Conservation (phyloP, 257 asterid species). For the Nicotiana knightiana region DNA sequence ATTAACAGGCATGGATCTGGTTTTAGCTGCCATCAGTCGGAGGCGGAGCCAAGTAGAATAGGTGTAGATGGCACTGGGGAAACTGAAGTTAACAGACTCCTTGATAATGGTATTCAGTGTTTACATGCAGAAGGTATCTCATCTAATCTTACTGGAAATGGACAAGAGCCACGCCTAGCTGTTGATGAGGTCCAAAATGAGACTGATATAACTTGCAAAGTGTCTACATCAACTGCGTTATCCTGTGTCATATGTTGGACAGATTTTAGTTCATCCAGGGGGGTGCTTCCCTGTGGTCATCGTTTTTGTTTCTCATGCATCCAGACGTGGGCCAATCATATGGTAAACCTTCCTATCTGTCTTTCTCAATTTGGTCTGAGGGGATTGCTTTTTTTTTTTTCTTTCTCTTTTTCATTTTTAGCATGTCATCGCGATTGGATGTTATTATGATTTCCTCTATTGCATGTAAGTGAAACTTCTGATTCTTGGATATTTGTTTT, state of each 20-base stretch:
- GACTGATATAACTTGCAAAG: conserved; percentile 14
- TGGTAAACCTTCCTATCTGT: conserved; percentile 35
- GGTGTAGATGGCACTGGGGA: conserved; percentile 27
- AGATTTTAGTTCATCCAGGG: conserved; percentile 73
- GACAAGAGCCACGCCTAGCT: conserved; percentile 22
- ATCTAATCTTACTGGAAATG: conserved; percentile 12
- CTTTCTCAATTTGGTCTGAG: neutral
- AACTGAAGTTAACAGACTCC: conserved; percentile 20
- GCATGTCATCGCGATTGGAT: neutral
- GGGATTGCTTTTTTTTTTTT: neutral
- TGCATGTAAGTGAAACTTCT: neutral
- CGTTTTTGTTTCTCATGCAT: conserved; percentile 89
- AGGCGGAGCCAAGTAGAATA: conserved; percentile 13
- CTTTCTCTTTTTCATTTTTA: neutral
- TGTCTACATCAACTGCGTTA: conserved; percentile 35
- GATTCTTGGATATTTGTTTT: conserved; percentile 1
- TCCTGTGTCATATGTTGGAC: conserved; percentile 95
- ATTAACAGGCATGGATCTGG: conserved; percentile 19
- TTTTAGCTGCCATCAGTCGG: conserved; percentile 5
- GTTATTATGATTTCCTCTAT: neutral
- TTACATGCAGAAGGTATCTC: conserved; percentile 12
- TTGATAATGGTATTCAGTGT: conserved; percentile 20
- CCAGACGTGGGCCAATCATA: conserved; percentile 66
- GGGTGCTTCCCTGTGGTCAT: conserved; percentile 88
- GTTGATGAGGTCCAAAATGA: conserved; percentile 22